Evolutionary conservation across 106 monocot genomes (phyloP), one percentile per base, ranked within the genome.

Genomic region (Apostasia shenzhenica): DNA sequence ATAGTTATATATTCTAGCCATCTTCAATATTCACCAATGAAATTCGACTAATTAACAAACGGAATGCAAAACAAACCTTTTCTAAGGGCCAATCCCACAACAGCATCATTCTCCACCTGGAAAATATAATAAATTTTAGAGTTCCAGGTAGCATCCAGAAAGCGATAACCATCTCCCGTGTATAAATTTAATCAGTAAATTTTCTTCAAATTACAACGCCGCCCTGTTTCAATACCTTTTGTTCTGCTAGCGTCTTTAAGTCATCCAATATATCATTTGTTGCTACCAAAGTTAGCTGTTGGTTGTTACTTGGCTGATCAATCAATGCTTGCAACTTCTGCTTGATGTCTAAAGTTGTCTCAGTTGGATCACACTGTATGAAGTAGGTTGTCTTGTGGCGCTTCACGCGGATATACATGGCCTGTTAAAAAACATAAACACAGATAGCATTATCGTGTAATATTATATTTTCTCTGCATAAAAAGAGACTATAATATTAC

Each of bases 371-470:
- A 80, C 95, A 97, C 70, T 92, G 88, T 65, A 97, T 65, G 61
- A 84, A 97, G 84, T 92, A 97, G 64, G 95, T 97, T 47, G 82
- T 84, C 75, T 89, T 97, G 67, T 79, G 75, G 63, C 89, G 92
- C 75, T 97, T 97, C 69, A 97, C 89, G 72, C 95, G 83, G 56
- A 97, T 89, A 79, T 97, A 92, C 86, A 97, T 97, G 60, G 92
- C 89, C 95, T 97, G 74, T 26, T 43, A 81, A 58, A 43, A 52
- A n/a, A n/a, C 48, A 10, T 7, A 54, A 59, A 62, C 44, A 45
- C 45, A 42, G 45, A 6, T 45, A 62, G 62, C 14, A 7, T 61
- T 14, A 42, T 61, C 60, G 26, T 26, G 26, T 26, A 26, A 26
- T 26, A 26, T 26, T 26, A 26, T 0, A 26, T 26, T 26, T 26